Conservation (phyloP, 2,329 filamentous ascomycete genomes). For the Fusarium aywerte region DNA sequence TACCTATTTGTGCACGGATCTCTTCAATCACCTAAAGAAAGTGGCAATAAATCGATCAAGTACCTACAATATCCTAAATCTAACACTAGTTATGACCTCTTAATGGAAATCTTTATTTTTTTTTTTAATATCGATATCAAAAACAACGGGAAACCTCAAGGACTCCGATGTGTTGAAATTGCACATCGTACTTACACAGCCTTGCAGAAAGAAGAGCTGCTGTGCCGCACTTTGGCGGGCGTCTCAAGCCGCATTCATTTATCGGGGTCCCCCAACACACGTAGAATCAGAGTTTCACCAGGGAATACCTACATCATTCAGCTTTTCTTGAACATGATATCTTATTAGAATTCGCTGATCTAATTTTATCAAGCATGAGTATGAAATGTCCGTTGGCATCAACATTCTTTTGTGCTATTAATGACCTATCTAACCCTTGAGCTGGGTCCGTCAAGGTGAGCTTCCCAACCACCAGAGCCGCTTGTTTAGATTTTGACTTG, state of each 20-base stretch:
- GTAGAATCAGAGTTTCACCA: neutral
- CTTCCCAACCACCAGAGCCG: conserved; percentile 4
- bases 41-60: neutral
- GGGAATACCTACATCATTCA: neutral
- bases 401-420: conserved; percentile 18
- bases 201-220: neutral
- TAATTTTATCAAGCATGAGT: neutral
- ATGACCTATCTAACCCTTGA: conserved; percentile 9
- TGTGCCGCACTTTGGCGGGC: neutral
- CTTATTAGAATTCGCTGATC: neutral
- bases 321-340: neutral
- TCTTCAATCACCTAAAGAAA: neutral
- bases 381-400: neutral
- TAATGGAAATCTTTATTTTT: too few relatives aligned
- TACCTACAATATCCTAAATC: neutral
- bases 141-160: neutral
- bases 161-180: neutral
- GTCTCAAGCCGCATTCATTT: conserved; percentile 35
- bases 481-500: conserved; percentile 6
- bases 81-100: neutral
- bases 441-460: conserved; percentile 1
- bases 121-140: neutral
- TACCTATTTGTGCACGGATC: conserved; percentile 15
- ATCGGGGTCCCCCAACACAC: conserved; percentile 23
- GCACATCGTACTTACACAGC: neutral